phyloP scores from a whole-genome alignment of 495 filamentous ascomycete genomes.

The Trichoderma gamsii region DNA sequence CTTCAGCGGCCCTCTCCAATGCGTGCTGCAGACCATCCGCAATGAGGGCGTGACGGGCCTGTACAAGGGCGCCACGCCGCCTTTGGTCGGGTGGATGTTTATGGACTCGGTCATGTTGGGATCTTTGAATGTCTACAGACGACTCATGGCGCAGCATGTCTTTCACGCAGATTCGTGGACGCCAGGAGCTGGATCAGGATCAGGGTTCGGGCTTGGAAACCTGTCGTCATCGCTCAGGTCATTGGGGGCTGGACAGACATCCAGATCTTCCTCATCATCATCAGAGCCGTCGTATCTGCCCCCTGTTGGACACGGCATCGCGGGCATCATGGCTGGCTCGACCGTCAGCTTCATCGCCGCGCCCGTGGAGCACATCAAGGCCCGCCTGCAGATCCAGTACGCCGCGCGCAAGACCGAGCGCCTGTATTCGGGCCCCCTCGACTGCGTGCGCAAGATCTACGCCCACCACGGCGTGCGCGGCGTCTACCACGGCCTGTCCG shows the following conservation, averaged over 20 bases:
- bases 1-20: slow-evolving; percentile 84
- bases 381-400: slow-evolving; percentile 90
- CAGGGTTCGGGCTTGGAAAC: slow-evolving; percentile 14
- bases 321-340: slow-evolving; percentile 78
- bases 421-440: slow-evolving; percentile 78
- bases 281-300: slow-evolving; percentile 49
- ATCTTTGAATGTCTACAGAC: slow-evolving; percentile 81
- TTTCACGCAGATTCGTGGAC: slow-evolving; percentile 54
- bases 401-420: slow-evolving; percentile 63
- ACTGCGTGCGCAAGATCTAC: slow-evolving; percentile 67
- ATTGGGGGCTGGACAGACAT: neutral
- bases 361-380: slow-evolving; percentile 94
- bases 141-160: slow-evolving; percentile 68
- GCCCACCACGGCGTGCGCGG: slow-evolving; percentile 64
- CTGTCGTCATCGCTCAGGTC: slow-evolving; percentile 7
- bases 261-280: neutral
- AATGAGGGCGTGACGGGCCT: slow-evolving; percentile 73
- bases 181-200: neutral
- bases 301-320: slow-evolving; percentile 73
- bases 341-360: slow-evolving; percentile 91
- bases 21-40: slow-evolving; percentile 69
- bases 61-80: slow-evolving; percentile 89
- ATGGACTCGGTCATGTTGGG: slow-evolving; percentile 97
- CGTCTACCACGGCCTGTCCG: slow-evolving; percentile 74
- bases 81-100: slow-evolving; percentile 93